These are phyloP conservation scores for Vigna angularis DNA, from an alignment of 306 rosid species.

Conservation along the genomic window DNA sequence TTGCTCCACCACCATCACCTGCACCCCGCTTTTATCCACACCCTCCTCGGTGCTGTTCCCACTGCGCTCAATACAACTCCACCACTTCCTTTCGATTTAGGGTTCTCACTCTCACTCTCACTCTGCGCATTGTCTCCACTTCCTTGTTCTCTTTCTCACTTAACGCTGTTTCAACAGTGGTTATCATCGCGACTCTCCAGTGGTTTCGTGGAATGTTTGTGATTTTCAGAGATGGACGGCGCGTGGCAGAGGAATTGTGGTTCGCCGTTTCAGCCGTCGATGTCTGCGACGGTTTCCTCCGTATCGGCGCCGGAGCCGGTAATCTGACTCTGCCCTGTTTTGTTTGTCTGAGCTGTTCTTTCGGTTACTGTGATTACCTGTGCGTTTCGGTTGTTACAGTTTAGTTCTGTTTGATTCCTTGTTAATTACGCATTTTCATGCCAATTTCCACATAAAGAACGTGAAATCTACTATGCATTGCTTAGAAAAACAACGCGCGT, in stretches of 20 bases:
- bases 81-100: neutral
- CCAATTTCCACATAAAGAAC: too few relatives aligned
- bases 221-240: slow-evolving; percentile 24
- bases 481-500: neutral
- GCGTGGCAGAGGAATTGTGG: slow-evolving; percentile 39
- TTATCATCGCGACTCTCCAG: neutral
- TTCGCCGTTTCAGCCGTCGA: slow-evolving; percentile 38
- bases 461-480: neutral
- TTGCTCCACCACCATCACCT: slow-evolving; percentile 14
- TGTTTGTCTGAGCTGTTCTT: neutral
- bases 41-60: slow-evolving; percentile 33
- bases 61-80: slow-evolving; percentile 14
- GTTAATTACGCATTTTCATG: neutral
- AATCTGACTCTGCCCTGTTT: slow-evolving; percentile 7
- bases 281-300: slow-evolving; percentile 21
- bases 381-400: neutral
- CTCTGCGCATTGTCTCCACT: neutral
- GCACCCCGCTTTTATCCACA: neutral
- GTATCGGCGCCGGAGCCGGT: slow-evolving; percentile 36
- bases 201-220: slow-evolving; percentile 19
- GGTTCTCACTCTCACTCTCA: neutral
- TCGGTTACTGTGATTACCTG: neutral
- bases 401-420: neutral
- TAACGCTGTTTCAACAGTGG: neutral
- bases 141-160: neutral